Percentiles rank a stretch among this genome's conserved stretches.
These are phyloP conservation scores for Dictyostelium intermedium DNA, from an alignment of 78 protist genomes.

Conservation along the genomic window DNA sequence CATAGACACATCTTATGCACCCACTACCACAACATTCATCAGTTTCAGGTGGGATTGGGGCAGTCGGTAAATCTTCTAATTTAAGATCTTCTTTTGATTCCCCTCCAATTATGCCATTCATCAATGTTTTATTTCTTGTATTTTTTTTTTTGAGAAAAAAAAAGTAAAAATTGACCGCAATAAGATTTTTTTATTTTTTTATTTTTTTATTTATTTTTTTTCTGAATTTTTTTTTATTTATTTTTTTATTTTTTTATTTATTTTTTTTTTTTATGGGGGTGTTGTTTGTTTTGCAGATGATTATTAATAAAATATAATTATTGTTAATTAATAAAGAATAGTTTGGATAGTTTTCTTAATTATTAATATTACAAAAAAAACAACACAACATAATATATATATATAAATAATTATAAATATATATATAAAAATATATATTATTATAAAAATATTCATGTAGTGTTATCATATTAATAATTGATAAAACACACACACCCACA, in stretches of 20 bases:
- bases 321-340: neutral
- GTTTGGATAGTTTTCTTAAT: too few relatives aligned
- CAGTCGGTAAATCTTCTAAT: slow-evolving; percentile 34
- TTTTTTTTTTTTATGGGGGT: neutral
- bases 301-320: too few relatives aligned
- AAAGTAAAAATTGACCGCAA: neutral
- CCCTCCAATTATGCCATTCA: neutral
- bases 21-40: slow-evolving; percentile 79
- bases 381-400: too few relatives aligned
- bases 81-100: neutral
- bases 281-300: too few relatives aligned
- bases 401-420: too few relatives aligned
- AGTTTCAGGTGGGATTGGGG: slow-evolving; percentile 20
- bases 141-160: neutral
- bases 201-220: neutral
- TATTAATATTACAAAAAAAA: neutral
- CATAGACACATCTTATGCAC: slow-evolving; percentile 62
- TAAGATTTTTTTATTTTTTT: neutral
- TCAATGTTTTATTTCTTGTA: neutral
- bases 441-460: too few relatives aligned
- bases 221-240: neutral
- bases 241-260: neutral
- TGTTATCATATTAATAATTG: too few relatives aligned
- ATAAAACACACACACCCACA: neutral
- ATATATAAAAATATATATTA: too few relatives aligned